Evolutionary conservation across 75 land plant species (phyloP).

Genomic region (Adiantum capillusveneris): DNA sequence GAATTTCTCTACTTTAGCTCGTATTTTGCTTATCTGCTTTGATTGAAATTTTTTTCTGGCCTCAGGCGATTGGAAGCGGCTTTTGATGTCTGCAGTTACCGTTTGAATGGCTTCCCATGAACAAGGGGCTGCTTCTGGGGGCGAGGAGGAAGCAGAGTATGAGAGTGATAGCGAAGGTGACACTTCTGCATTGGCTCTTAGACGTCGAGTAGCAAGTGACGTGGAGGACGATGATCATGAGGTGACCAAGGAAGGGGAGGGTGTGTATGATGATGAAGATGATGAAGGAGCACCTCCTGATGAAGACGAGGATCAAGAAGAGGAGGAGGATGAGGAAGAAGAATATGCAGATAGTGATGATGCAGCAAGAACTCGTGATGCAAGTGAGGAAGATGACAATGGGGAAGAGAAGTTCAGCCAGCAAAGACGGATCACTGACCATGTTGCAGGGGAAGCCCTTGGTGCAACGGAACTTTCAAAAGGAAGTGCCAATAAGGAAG

Average conservation of each 20-base stretch:
- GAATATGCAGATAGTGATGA: background rate
- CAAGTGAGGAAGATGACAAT: conserved; percentile 25
- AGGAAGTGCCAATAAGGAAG: background rate
- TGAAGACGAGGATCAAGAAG: conserved; percentile 2
- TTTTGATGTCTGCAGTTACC: no score
- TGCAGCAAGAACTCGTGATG: background rate
- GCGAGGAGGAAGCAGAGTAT: conserved; percentile 31
- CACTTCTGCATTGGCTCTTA: conserved; percentile 41
- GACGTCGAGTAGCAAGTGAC: conserved; percentile 63
- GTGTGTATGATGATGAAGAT: background rate
- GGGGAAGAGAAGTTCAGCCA: conserved; percentile 8
- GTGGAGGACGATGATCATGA: conserved; percentile 44
- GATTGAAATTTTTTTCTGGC: no score
- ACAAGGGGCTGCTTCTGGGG: no score
- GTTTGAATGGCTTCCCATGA: no score
- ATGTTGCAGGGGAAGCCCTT: background rate
- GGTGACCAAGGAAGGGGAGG: conserved; percentile 2
- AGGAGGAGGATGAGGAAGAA: background rate
- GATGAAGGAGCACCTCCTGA: background rate
- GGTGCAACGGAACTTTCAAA: background rate
- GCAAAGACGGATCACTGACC: conserved; percentile 11
- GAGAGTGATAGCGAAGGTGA: conserved; percentile 58
- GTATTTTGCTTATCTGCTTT: no score
- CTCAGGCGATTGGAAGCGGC: no score
- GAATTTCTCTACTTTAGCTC: no score